Evolutionary conservation across 768 basidiomycete species (phyloP).

Genomic region (Agaricus blazei): DNA sequence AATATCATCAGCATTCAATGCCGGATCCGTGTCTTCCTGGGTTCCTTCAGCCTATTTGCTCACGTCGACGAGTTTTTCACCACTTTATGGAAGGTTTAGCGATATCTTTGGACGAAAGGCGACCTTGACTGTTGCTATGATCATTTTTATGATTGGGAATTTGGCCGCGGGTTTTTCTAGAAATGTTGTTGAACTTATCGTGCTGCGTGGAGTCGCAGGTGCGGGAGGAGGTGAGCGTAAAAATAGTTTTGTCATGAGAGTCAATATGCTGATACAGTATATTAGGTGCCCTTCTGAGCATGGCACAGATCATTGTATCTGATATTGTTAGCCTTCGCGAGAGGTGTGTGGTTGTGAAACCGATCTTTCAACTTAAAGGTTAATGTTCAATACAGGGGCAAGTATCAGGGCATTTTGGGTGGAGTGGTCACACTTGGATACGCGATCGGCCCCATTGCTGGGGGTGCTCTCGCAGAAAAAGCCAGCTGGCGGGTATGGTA

Average conservation of each 20-base stretch:
- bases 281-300: slow-evolving; percentile 55
- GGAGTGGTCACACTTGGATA: slow-evolving; percentile 54
- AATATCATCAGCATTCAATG: slow-evolving; percentile 59
- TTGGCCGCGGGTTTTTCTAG: slow-evolving; percentile 62
- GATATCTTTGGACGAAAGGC: slow-evolving; percentile 67
- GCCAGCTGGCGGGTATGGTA: slow-evolving; percentile 54
- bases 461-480: slow-evolving; percentile 59
- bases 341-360: slow-evolving; percentile 30
- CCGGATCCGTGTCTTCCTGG: slow-evolving; percentile 62
- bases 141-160: slow-evolving; percentile 62
- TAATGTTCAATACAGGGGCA: slow-evolving; percentile 39
- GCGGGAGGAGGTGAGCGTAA: slow-evolving; percentile 49
- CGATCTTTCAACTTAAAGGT: neutral
- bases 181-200: slow-evolving; percentile 61
- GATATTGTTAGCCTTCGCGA: slow-evolving; percentile 71
- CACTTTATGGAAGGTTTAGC: slow-evolving; percentile 55
- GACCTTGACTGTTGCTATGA: slow-evolving; percentile 51
- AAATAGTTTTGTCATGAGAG: neutral
- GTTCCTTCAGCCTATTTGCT: slow-evolving; percentile 70
- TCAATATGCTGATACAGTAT: neutral
- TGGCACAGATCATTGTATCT: slow-evolving; percentile 67
- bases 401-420: slow-evolving; percentile 74
- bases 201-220: slow-evolving; percentile 64
- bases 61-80: slow-evolving; percentile 62
- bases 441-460: slow-evolving; percentile 62